Evolutionary conservation across 305 asterid genomes (phyloP).

Genomic region (Rubia tinctorum): DNA sequence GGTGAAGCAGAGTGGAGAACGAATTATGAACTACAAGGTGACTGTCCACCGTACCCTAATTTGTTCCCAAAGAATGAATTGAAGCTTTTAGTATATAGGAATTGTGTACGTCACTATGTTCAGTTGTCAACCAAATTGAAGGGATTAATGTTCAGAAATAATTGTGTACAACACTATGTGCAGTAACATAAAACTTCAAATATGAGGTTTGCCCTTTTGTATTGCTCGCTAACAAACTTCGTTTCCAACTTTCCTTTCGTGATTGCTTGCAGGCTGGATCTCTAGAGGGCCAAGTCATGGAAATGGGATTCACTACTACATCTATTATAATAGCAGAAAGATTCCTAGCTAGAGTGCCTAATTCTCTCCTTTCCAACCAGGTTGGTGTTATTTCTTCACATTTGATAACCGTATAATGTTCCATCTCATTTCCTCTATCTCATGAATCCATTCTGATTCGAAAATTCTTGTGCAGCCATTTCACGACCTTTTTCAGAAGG

Average conservation of each 20-base stretch:
- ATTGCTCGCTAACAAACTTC: constrained; percentile 8
- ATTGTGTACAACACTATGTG: too few relatives aligned
- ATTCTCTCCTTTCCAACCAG: constrained; percentile 94
- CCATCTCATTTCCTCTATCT: neutral
- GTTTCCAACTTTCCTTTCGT: neutral
- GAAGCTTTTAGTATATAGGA: too few relatives aligned
- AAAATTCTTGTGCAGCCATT: too few relatives aligned
- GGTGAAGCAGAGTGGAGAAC: too few relatives aligned
- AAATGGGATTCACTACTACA: constrained; percentile 88
- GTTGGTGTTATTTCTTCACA: constrained; percentile 28
- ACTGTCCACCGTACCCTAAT: too few relatives aligned
- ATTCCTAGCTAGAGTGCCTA: constrained; percentile 83
- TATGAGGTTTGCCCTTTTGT: neutral
- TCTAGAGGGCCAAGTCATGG: constrained; percentile 92
- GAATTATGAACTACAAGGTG: too few relatives aligned
- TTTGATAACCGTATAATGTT: neutral
- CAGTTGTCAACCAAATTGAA: too few relatives aligned
- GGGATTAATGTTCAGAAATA: too few relatives aligned
- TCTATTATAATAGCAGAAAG: constrained; percentile 81
- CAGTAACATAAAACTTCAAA: neutral
- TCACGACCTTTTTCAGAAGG: too few relatives aligned
- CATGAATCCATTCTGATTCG: too few relatives aligned
- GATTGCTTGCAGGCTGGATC: constrained; percentile 69
- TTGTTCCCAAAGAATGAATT: too few relatives aligned
- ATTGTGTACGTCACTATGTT: too few relatives aligned